Evolutionary conservation across 352 stramenopile species (phyloP), one percentile per base, ranked within the genome.

Genomic region (Peronospora tabacina): DNA sequence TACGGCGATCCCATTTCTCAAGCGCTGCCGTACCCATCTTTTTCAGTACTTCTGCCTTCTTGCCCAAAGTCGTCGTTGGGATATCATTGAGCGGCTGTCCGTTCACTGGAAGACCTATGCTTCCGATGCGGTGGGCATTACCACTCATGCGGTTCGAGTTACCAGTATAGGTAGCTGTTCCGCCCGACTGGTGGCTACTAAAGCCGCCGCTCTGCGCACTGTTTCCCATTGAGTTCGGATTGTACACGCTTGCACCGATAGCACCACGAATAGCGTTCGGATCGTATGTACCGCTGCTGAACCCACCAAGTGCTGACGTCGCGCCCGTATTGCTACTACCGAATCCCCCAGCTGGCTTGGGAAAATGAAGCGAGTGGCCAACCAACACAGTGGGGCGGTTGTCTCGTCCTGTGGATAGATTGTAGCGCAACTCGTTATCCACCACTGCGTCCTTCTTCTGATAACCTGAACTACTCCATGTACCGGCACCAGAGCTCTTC

Each of bases 371-470:
- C 12, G 75, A 78, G 43, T 88, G 74, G 1, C 82, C 82, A 16
- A 94, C 79, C 0, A 94, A 63, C 19, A 94, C 82, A 0, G 82
- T 94, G 5, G 82, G 82, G 1, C 82, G 80, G 45, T 88, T 90
- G 63, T 94, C 82, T n/a, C 82, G 75, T 1, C 69, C 66, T 12
- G 58, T 69, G 4, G 66, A 65, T 2, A 66, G 59, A 9, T 66
- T 71, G 47, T 83, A 91, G 0, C 67, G 61, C 5, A 72, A 74
- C n/a, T 76, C 50, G 17, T 74, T 61, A 0, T 49, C 49, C 17
- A 46, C 44, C 5, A 55, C 46, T 19, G 59, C 48, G 7, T 88
- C 77, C 26, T 72, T 83, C 55, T 88, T 88, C 50, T 94, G 78
- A 45, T 90, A 94, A 0, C 82, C 82, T 20, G 70, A 63, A 52